Percentiles rank a stretch among this genome's conserved stretches.
Evolutionary conservation across 164 flowering plant species (phyloP).

Genomic region (Vitis rotundifolia): DNA sequence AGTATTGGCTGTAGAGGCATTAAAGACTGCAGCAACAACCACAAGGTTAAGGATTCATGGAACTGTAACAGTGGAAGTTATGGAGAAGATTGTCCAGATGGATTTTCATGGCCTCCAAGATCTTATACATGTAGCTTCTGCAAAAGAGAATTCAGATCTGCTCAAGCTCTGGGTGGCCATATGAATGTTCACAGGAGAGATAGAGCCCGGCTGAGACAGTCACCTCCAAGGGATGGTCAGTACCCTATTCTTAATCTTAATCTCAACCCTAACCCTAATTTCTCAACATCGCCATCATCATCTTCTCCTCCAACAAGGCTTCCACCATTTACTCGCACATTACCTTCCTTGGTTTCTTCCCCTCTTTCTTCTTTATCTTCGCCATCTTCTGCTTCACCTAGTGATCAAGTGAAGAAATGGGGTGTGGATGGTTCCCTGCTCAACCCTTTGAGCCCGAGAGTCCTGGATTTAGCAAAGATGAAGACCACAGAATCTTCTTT

Average conservation of each 20-base stretch:
- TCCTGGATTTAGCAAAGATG: conserved; percentile 9
- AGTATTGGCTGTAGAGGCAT: conserved; percentile 6
- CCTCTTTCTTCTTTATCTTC: conserved; percentile 26
- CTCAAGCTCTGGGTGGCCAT: conserved; percentile 83
- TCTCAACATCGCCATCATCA: conserved; percentile 21
- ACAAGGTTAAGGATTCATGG: conserved; percentile 19
- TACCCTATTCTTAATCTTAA: conserved; percentile 21
- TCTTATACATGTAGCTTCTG: conserved; percentile 74
- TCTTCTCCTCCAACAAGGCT: conserved; percentile 17
- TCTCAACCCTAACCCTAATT: conserved; percentile 32
- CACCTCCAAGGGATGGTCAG: conserved; percentile 34
- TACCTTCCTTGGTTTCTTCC: conserved; percentile 21
- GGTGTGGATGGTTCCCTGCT: neutral
- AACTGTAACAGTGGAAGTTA: neutral
- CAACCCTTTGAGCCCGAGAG: conserved; percentile 5
- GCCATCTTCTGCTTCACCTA: conserved; percentile 15
- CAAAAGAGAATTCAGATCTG: conserved; percentile 73
- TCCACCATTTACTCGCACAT: conserved; percentile 6
- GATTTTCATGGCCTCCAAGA: conserved; percentile 80
- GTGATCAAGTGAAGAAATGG: conserved; percentile 17
- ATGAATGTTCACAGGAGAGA: conserved; percentile 86
- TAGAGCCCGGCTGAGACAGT: conserved; percentile 59
- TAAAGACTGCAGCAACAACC: conserved; percentile 7
- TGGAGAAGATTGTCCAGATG: conserved; percentile 34
- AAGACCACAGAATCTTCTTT: conserved; percentile 17